Conservation (phyloP, 345 rosid genomes). For the Erysimum cheiranthoides region DNA sequence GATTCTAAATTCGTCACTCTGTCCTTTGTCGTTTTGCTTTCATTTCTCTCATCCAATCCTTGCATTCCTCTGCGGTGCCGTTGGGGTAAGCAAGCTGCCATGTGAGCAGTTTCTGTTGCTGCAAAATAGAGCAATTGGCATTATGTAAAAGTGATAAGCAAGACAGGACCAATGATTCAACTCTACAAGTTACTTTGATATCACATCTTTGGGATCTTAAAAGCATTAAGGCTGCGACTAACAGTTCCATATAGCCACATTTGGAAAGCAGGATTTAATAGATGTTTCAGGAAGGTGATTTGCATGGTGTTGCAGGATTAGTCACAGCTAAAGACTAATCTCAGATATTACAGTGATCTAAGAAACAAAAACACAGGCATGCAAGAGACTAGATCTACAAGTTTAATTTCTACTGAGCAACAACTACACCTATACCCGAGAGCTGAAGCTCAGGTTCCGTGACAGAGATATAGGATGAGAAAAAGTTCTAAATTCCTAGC, state of each 20-base stretch:
- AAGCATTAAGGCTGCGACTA: not conserved
- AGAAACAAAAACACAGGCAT: conserved; percentile 8
- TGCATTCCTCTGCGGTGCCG: conserved; percentile 76
- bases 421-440: conserved; percentile 2
- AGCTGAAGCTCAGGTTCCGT: not conserved
- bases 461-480: conserved; percentile 15
- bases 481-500: not conserved
- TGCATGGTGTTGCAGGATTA: conserved; percentile 7
- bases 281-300: conserved; percentile 1
- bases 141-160: conserved; percentile 11
- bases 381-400: not conserved
- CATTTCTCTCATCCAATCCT: conserved; percentile 86
- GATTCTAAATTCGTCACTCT: conserved; percentile 43
- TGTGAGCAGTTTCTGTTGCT: conserved; percentile 79
- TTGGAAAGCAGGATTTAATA: not conserved
- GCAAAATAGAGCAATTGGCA: conserved; percentile 36
- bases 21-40: conserved; percentile 64
- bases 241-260: not conserved
- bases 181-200: conserved; percentile 1
- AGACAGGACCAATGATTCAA: not conserved
- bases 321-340: conserved; percentile 14
- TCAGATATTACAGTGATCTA: not conserved
- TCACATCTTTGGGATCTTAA: not conserved
- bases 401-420: conserved; percentile 6
- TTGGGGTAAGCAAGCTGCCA: conserved; percentile 88